Percentiles rank a stretch among this genome's conserved stretches.
phyloP scores from a whole-genome alignment of 257 asterid species.

The Salvia miltiorrhiza region DNA sequence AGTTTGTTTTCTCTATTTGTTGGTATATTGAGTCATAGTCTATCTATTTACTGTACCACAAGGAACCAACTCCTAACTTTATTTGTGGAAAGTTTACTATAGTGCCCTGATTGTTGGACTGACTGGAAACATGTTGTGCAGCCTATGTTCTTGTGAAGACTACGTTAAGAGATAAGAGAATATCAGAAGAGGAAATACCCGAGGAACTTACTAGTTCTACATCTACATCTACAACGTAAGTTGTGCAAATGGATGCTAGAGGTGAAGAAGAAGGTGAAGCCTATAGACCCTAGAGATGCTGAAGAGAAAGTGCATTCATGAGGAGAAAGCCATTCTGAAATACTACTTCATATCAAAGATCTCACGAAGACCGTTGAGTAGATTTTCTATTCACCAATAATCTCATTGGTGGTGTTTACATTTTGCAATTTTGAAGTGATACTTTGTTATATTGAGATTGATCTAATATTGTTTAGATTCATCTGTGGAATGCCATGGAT shows the following conservation, averaged over 20 bases:
- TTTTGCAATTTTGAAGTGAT: not conserved
- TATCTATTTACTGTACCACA: too few relatives aligned
- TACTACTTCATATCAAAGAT: too few relatives aligned
- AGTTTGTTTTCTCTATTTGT: not conserved
- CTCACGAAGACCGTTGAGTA: not conserved
- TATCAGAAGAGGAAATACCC: constrained; percentile 33
- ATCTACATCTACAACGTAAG: constrained; percentile 44
- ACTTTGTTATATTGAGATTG: not conserved
- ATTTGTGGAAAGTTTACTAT: not conserved
- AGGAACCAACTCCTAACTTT: not conserved
- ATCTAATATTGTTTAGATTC: not conserved
- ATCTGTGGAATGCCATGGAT: not conserved
- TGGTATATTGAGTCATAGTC: not conserved
- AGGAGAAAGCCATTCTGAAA: constrained; percentile 74
- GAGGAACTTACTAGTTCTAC: constrained; percentile 30
- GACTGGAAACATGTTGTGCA: constrained; percentile 20
- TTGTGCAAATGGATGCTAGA: constrained; percentile 69
- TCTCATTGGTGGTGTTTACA: not conserved
- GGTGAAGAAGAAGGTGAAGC: constrained; percentile 64
- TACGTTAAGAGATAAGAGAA: constrained; percentile 29
- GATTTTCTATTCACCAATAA: not conserved
- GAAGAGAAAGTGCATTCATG: constrained; percentile 70
- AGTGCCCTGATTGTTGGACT: not conserved
- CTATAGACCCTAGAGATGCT: constrained; percentile 31
- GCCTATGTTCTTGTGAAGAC: constrained; percentile 67